phyloP scores from a whole-genome alignment of 1,284 basidiomycete species.

The Neotropicomus parvogracilis region DNA sequence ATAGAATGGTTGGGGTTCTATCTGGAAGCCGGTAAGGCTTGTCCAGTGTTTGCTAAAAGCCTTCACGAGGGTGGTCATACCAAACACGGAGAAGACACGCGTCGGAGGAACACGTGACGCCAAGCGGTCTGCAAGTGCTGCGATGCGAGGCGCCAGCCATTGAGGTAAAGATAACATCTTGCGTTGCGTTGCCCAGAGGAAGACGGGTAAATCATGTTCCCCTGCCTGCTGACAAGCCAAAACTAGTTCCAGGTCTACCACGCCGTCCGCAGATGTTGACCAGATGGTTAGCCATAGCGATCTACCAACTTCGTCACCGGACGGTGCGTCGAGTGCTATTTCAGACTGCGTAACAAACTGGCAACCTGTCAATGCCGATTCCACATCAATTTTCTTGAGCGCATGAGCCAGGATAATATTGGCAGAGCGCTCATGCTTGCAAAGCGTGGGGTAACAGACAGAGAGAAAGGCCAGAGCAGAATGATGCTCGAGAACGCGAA shows the following conservation, averaged over 20 bases:
- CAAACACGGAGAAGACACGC: slow-evolving; percentile 69
- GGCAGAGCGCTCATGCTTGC: slow-evolving; percentile 43
- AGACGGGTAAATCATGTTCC: slow-evolving; percentile 49
- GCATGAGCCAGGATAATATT: slow-evolving; percentile 54
- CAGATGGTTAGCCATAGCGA: slow-evolving; percentile 54
- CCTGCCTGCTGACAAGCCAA: slow-evolving; percentile 46
- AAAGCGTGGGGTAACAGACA: slow-evolving; percentile 41
- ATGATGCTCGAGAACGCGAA: slow-evolving; percentile 43
- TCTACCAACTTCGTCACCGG: slow-evolving; percentile 12
- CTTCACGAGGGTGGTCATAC: slow-evolving; percentile 44
- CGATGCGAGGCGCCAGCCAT: slow-evolving; percentile 38
- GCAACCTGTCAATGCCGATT: slow-evolving; percentile 37
- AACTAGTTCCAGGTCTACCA: slow-evolving; percentile 39
- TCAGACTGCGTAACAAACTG: slow-evolving; percentile 38
- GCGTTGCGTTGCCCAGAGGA: slow-evolving; percentile 45
- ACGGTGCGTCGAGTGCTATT: slow-evolving; percentile 17
- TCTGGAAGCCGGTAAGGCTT: slow-evolving; percentile 43
- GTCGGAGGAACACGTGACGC: slow-evolving; percentile 37
- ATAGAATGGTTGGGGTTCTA: slow-evolving; percentile 53
- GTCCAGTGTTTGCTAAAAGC: slow-evolving; percentile 55
- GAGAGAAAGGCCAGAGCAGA: slow-evolving; percentile 43
- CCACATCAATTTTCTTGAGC: slow-evolving; percentile 40
- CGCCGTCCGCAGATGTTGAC: slow-evolving; percentile 36
- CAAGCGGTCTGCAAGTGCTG: slow-evolving; percentile 37
- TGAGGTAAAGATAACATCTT: slow-evolving; percentile 28